Conservation (phyloP, 2,329 filamentous ascomycete genomes). For the Cladophialophora carrionii region DNA sequence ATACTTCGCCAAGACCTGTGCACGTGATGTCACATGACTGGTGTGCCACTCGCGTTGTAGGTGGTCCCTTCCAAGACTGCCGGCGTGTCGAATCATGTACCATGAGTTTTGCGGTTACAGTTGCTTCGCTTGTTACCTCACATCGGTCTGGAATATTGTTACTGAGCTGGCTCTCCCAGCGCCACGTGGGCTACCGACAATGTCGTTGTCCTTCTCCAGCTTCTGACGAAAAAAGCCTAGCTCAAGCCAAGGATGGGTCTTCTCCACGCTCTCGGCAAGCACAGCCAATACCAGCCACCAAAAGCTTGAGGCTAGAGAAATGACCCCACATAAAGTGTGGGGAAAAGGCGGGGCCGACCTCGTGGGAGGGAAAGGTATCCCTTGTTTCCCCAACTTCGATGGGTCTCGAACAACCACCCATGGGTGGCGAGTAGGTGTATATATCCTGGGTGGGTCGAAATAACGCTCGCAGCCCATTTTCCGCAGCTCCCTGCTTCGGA, state of each 20-base stretch:
- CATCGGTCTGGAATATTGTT: background rate
- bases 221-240: background rate
- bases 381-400: background rate
- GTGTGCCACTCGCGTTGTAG: no score
- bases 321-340: background rate
- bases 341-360: slow-evolving; percentile 6
- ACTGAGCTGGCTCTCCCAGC: background rate
- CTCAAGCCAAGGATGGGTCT: background rate
- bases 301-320: background rate
- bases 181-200: background rate
- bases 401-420: background rate
- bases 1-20: no score
- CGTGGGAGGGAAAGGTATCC: background rate
- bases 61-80: no score
- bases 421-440: no score
- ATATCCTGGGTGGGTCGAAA: background rate
- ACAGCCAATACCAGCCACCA: background rate
- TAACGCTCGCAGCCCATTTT: background rate
- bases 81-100: background rate
- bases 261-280: background rate
- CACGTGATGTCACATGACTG: no score
- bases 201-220: background rate
- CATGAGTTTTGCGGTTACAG: background rate
- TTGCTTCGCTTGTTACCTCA: background rate
- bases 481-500: background rate